These are phyloP conservation scores for Penicillium janthinellum DNA, from an alignment of 2,329 filamentous ascomycete species.

Conservation along the genomic window DNA sequence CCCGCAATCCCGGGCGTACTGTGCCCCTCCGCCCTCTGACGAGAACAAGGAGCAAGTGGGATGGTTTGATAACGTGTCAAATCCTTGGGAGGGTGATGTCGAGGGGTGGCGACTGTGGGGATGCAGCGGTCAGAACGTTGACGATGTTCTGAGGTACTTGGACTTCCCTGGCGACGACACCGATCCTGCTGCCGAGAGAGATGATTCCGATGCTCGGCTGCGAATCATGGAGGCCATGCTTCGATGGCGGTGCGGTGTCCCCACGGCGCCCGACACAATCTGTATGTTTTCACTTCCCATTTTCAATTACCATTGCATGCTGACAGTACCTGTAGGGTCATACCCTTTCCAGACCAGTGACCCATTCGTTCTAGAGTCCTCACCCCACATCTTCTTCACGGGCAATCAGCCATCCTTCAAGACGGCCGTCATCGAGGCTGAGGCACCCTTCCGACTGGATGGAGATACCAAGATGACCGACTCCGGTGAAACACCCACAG, in stretches of 20 bases:
- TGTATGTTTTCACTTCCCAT: conserved; percentile 61
- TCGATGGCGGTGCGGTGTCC: conserved; percentile 86
- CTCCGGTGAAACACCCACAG: conserved; percentile 58
- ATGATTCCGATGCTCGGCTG: conserved; percentile 67
- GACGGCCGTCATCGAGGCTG: conserved; percentile 66
- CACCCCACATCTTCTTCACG: conserved; percentile 88
- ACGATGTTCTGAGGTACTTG: conserved; percentile 92
- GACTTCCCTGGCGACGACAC: conserved; percentile 47
- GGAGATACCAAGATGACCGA: conserved; percentile 39
- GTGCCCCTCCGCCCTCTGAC: conserved; percentile 37
- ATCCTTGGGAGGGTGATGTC: conserved; percentile 88
- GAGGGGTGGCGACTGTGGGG: conserved; percentile 88
- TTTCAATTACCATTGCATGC: not conserved
- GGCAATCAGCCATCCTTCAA: conserved; percentile 81
- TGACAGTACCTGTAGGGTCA: conserved; percentile 62
- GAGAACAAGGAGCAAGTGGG: conserved; percentile 53
- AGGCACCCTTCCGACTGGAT: conserved; percentile 34
- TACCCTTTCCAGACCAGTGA: conserved; percentile 96
- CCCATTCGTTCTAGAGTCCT: conserved; percentile 80
- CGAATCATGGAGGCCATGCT: conserved; percentile 95
- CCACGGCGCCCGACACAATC: conserved; percentile 92
- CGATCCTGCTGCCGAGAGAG: conserved; percentile 25
- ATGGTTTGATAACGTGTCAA: conserved; percentile 88
- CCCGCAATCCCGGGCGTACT: conserved; percentile 71
- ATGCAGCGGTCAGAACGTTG: conserved; percentile 87